Percentiles rank a stretch among this genome's conserved stretches.
Conservation (phyloP, 306 rosid species). For the Fragaria nilgerrensis region DNA sequence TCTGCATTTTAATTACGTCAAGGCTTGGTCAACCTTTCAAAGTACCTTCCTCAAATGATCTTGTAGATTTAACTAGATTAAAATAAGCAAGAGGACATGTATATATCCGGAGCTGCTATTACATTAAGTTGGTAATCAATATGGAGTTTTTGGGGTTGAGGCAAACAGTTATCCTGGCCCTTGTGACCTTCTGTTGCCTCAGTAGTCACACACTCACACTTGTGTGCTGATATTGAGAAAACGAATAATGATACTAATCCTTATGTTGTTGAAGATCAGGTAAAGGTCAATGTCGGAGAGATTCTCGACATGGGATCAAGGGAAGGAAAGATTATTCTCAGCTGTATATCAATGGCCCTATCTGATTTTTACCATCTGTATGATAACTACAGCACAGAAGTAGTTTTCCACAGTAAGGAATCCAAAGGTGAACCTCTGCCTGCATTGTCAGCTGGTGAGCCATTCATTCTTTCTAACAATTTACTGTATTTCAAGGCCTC, state of each 20-base stretch:
- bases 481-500: not conserved
- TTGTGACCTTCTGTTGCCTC: not conserved
- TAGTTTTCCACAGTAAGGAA: constrained; percentile 8
- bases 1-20: not conserved
- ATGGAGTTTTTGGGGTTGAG: not conserved
- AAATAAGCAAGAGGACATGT: not conserved
- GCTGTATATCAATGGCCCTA: not conserved
- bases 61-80: too few relatives aligned
- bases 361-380: constrained; percentile 13
- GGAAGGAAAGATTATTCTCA: not conserved
- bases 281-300: not conserved
- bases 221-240: not conserved
- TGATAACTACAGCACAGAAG: constrained; percentile 12
- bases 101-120: not conserved
- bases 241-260: not conserved
- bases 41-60: not conserved
- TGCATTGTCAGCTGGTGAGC: constrained; percentile 10
- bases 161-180: not conserved
- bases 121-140: not conserved
- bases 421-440: constrained; percentile 18
- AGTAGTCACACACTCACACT: not conserved
- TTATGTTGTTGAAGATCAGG: not conserved
- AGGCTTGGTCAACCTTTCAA: not conserved
- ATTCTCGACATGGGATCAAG: too few relatives aligned
- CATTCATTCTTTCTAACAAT: not conserved